These are phyloP conservation scores for Penicillium goetzii DNA, from an alignment of 495 filamentous ascomycete species.

Conservation along the genomic window DNA sequence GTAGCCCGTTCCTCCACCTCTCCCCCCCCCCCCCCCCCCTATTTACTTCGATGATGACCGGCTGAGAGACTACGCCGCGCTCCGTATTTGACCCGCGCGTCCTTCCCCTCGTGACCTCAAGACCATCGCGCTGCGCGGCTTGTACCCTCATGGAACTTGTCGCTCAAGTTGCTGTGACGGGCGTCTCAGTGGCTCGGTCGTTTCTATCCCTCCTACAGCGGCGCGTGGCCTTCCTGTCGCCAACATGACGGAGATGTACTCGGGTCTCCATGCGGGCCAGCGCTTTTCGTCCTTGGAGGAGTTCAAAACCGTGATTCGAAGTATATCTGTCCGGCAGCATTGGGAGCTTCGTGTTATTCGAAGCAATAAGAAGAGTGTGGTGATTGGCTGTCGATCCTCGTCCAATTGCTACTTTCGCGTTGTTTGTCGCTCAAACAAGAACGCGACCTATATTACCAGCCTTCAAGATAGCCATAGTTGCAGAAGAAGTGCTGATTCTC, in stretches of 20 bases:
- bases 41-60: constrained; percentile 17
- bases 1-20: neutral
- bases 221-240: constrained; percentile 14
- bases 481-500: constrained; percentile 38
- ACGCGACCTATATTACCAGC: constrained; percentile 52
- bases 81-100: constrained; percentile 22
- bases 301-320: constrained; percentile 48
- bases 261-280: constrained; percentile 51
- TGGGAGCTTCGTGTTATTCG: constrained; percentile 52
- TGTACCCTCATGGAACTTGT: constrained; percentile 29
- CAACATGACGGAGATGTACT: constrained; percentile 50
- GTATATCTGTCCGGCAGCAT: constrained; percentile 51
- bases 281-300: constrained; percentile 49
- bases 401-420: constrained; percentile 51
- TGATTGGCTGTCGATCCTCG: constrained; percentile 49
- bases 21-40: neutral
- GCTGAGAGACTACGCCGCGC: constrained; percentile 20
- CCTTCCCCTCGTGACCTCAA: constrained; percentile 17
- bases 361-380: constrained; percentile 54
- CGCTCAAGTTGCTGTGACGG: constrained; percentile 26
- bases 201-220: constrained; percentile 16
- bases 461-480: constrained; percentile 51
- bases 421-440: constrained; percentile 53
- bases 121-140: constrained; percentile 10
- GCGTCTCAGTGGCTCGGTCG: constrained; percentile 26